Evolutionary conservation across 192 early-diverging fungal species (phyloP), one percentile per base, ranked within the genome.

Genomic region (Mortierella hygrophila): DNA sequence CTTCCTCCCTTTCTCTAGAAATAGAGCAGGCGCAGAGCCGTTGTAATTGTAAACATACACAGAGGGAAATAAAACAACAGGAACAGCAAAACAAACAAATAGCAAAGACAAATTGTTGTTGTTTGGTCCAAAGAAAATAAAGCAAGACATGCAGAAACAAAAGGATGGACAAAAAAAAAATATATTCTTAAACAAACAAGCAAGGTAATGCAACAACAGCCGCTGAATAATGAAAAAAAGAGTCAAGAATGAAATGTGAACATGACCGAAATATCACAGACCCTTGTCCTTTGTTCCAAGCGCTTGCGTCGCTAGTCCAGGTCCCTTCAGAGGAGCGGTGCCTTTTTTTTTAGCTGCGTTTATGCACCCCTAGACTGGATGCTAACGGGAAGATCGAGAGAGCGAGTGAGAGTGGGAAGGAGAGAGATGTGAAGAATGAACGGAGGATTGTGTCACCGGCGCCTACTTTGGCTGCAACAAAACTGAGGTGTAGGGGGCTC

Each of bases 1-100:
- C 55, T 26, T 26, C n/a, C 7, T 57, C 23, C 16, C 55, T 52
- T 16, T 52, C 60, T 65, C 60, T 65, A 65, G 60, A 65, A 65
- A 65, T 65, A 65, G 60, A 65, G 60, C 26, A 65, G 26, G 55
- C n/a, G 55, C 55, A 65, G 60, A 65, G 29, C 29, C 60, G 60
- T 32, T 65, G 60, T 65, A 65, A 65, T 32, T 65, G 60, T 65
- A 65, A 65, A 52, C 49, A 52, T 21, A 52, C 49, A 52, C 49
- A 52, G 18, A 21, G 49, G 18, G 49, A 52, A 52, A 65, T 65
- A 65, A 65, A 65, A 65, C 60, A 65, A 35, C 60, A 65, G 49
- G 44, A 46, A 46, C 44, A 46, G 44, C 44, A 46, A 46, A 46
- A 55, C 54, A 55, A 55, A 60, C n/a, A n/a, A 23, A 23, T 26